Evolutionary conservation across 345 rosid species (phyloP).

Genomic region (Salix koriyanagi): DNA sequence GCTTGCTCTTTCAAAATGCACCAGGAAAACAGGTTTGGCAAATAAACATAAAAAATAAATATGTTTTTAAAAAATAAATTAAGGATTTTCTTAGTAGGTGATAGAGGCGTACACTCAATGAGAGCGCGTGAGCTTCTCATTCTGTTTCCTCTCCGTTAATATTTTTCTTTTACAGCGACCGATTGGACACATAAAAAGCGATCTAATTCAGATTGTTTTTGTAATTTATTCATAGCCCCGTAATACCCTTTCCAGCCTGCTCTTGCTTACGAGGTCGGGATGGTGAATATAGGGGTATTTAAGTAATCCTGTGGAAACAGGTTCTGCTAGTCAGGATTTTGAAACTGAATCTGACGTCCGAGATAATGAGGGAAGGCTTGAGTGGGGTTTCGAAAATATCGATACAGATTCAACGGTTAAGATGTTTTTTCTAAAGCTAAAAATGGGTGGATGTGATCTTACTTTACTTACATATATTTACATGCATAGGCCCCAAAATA

Average conservation of each 20-base stretch:
- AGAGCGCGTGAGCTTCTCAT: slow-evolving; percentile 15
- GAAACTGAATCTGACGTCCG: slow-evolving; percentile 47
- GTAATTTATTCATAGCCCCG: neutral
- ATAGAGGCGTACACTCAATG: neutral
- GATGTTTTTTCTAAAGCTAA: slow-evolving; percentile 17
- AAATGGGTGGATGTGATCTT: slow-evolving; percentile 30
- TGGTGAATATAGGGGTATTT: neutral
- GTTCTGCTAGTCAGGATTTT: slow-evolving; percentile 39
- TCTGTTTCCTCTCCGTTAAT: neutral
- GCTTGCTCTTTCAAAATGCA: no score
- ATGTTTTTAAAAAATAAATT: no score
- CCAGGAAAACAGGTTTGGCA: neutral
- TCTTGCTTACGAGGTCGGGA: neutral
- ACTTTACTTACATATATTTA: neutral
- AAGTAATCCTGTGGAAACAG: slow-evolving; percentile 5
- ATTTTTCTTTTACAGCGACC: slow-evolving; percentile 30
- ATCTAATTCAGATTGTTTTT: slow-evolving; percentile 23
- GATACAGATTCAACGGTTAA: slow-evolving; percentile 32
- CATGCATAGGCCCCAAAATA: neutral
- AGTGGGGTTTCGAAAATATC: slow-evolving; percentile 20
- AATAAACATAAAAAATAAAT: neutral
- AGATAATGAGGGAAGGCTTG: slow-evolving; percentile 32
- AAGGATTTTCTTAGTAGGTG: no score
- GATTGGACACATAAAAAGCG: slow-evolving; percentile 24
- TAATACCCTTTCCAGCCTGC: slow-evolving; percentile 6